Conservation (phyloP, 2,329 filamentous ascomycete species). For the Arthrobotrys musiformis region DNA sequence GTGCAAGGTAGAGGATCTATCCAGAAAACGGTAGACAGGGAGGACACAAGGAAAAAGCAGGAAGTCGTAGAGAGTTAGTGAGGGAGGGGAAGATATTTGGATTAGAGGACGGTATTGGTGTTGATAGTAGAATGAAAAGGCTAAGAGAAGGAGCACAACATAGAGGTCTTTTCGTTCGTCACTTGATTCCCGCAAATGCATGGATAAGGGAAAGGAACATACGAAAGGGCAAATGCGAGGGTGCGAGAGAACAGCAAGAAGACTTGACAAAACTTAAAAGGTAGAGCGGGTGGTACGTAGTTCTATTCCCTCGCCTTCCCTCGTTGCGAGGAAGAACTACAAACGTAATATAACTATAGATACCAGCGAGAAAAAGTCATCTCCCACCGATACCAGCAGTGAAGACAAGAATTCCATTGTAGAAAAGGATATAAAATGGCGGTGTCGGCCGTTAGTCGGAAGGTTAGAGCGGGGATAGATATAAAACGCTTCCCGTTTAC, state of each 20-base stretch:
- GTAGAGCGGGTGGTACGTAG: not conserved
- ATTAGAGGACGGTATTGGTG: conserved; percentile 22
- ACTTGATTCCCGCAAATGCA: conserved; percentile 30
- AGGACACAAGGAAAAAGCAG: conserved; percentile 25
- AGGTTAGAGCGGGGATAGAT: not conserved
- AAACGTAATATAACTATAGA: conserved; percentile 5
- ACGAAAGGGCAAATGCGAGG: not conserved
- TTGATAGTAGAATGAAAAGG: not conserved
- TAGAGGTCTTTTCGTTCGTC: conserved; percentile 29
- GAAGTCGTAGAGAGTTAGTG: not conserved
- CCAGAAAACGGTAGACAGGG: conserved; percentile 49
- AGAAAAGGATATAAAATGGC: not conserved
- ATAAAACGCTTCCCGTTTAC: conserved; percentile 67
- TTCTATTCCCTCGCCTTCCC: not conserved
- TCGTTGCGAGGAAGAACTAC: not conserved
- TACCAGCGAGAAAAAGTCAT: not conserved
- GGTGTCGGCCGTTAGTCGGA: not conserved
- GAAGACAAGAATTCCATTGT: not conserved
- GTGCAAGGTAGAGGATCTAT: conserved; percentile 54
- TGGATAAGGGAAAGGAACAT: conserved; percentile 16
- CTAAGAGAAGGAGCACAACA: conserved; percentile 17
- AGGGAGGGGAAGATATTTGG: conserved; percentile 1
- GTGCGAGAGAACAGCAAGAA: not conserved
- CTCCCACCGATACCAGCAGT: conserved; percentile 1
- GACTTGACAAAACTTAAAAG: not conserved